Percentiles rank a stretch among this genome's conserved stretches.
phyloP scores from a whole-genome alignment of 2,329 filamentous ascomycete species.

The Penicillium sp. region DNA sequence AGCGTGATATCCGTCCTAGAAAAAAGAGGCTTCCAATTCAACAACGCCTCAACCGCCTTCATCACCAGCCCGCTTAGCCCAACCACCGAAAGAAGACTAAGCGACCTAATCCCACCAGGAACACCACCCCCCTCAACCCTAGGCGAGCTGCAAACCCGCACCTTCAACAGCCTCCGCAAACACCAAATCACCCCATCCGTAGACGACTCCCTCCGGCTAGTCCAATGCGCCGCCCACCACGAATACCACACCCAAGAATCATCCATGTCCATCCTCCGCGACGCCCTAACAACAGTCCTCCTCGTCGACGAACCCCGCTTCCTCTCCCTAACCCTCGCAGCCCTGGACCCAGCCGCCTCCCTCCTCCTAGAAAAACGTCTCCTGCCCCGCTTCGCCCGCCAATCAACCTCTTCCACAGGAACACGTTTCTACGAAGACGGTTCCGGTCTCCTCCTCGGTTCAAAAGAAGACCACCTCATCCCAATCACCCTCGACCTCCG shows the following conservation, averaged over 20 bases:
- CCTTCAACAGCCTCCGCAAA: conserved; percentile 78
- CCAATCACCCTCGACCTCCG: conserved; percentile 87
- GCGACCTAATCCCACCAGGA: conserved; percentile 46
- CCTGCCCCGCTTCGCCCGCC: conserved; percentile 67
- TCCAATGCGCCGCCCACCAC: conserved; percentile 73
- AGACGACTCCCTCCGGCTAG: conserved; percentile 65
- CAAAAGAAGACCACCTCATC: conserved; percentile 66
- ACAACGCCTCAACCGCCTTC: conserved; percentile 66
- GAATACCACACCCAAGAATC: conserved; percentile 41
- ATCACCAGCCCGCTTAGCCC: conserved; percentile 51
- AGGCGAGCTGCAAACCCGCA: conserved; percentile 75
- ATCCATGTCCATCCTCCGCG: conserved; percentile 39
- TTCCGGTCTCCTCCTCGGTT: conserved; percentile 71
- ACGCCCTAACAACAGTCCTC: conserved; percentile 38
- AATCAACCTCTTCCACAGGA: conserved; percentile 42
- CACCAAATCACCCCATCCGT: conserved; percentile 72
- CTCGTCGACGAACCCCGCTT: conserved; percentile 47
- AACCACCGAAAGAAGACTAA: conserved; percentile 26
- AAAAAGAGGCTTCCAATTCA: conserved; percentile 78
- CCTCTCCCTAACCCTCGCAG: conserved; percentile 47
- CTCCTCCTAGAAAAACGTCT: conserved; percentile 46
- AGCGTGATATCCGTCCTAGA: conserved; percentile 75
- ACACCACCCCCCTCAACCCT: conserved; percentile 76
- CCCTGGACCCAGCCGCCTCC: conserved; percentile 46
- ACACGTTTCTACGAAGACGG: conserved; percentile 27